Base-by-base conservation (phyloP, 2,329 filamentous ascomycete species). In the Neonectria neomacrospora region DNA sequence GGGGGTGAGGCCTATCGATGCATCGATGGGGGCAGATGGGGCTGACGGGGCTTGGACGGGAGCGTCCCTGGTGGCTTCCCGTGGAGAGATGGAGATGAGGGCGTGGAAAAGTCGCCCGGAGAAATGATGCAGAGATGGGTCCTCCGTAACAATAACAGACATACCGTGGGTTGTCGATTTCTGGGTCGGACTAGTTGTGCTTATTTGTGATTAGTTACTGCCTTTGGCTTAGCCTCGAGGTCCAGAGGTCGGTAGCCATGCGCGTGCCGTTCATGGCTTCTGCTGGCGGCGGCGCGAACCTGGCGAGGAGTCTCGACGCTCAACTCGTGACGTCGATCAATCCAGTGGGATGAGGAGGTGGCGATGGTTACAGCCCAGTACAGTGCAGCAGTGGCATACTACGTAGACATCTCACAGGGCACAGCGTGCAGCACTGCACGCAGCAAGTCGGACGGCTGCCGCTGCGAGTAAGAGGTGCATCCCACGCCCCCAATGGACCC, bases 401-500 rank as follows among this genome's bases (percentile, higher is more conserved):
- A 53, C n/a, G n/a, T 28, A 39, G 47, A 34, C 16, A 39, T 10
- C 4, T 9, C 11, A 39, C 37, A 57, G 28, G 20, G 45, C 45
- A 48, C n/a, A 57, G 54, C 54, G 41, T 57, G 54, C 48, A 58
- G 47, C 50, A 44, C 52, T 44, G 48, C 59, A 57, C 52, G 22
- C 59, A 22, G 37, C 37, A 37, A 41, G 50, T 23, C 34, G 34
- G 34, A 37, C 34, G 16, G 32, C 32, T 41, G 42, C 60, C 23
- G 56, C 60, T 62, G 60, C 60, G 54, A 50, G 60, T 62, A 58
- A 62, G 60, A 62, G 60, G 39, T 62, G 60, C 60, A 62, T 62
- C 58, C 23, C 45, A 39, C 26, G 42, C 20, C 14, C 18, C n/a
- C 39, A 20, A 42, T 42, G 18, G 22, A 26, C 22, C 42, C 42